A percentile compares a stretch with the other conserved stretches of the same genome.
phyloP scores from a whole-genome alignment of 2,329 filamentous ascomycete species.

The Hypocreales sp. region DNA sequence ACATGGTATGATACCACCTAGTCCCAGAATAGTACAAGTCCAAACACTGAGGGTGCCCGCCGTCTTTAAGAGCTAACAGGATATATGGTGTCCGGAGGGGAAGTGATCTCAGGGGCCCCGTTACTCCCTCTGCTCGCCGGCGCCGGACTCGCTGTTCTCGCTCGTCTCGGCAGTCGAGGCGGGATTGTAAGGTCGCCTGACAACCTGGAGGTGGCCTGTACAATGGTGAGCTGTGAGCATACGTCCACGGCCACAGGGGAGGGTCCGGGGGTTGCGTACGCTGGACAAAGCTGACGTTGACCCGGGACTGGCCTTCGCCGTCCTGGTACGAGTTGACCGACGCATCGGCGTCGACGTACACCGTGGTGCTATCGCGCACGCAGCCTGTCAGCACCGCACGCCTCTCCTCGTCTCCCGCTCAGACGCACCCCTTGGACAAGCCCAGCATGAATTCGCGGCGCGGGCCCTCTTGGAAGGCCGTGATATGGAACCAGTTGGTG shows the following conservation, averaged over 20 bases:
- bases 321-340: constrained; percentile 52
- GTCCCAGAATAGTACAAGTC: too few species aligned
- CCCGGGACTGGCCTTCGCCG: constrained; percentile 51
- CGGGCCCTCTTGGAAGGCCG: constrained; percentile 56
- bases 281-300: constrained; percentile 56
- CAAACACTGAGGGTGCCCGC: too few species aligned
- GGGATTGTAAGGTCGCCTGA: constrained; percentile 24
- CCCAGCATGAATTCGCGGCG: constrained; percentile 56
- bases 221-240: constrained; percentile 1
- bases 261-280: constrained; percentile 32
- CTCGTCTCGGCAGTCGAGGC: too few species aligned
- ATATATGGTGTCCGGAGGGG: too few species aligned
- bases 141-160: too few species aligned
- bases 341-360: constrained; percentile 77
- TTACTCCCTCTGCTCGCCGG: too few species aligned
- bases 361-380: constrained; percentile 56
- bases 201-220: constrained; percentile 27
- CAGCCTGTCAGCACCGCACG: constrained; percentile 5
- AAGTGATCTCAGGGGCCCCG: too few species aligned
- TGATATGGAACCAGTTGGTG: constrained; percentile 75
- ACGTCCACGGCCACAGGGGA: neutral
- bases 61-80: too few species aligned
- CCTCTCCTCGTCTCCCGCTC: neutral
- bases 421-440: constrained; percentile 74
- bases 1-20: too few species aligned